A percentile compares a stretch with the other conserved stretches of the same genome.
phyloP scores from a whole-genome alignment of 2,329 filamentous ascomycete genomes.

The Aspergillus puulaauensis region DNA sequence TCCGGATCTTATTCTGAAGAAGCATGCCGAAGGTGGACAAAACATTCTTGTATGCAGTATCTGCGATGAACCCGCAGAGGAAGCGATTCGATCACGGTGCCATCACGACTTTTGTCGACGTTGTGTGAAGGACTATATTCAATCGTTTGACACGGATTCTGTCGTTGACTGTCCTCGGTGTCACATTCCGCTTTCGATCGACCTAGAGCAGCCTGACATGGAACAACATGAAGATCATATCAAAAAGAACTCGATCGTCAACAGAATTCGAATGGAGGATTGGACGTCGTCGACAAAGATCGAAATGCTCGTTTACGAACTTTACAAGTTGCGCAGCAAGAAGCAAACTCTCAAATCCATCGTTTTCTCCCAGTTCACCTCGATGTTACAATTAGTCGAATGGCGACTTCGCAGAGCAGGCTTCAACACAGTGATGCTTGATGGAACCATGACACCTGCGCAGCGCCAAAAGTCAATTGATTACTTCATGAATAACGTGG shows the following conservation, averaged over 20 bases:
- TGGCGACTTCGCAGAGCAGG: slow-evolving; percentile 96
- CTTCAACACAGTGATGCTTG: slow-evolving; percentile 96
- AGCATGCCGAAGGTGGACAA: slow-evolving; percentile 79
- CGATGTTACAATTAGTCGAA: slow-evolving; percentile 94
- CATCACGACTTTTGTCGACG: slow-evolving; percentile 88
- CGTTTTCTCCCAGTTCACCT: slow-evolving; percentile 96
- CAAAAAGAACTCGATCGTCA: slow-evolving; percentile 97
- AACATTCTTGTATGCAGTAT: slow-evolving; percentile 91
- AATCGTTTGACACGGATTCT: slow-evolving; percentile 66
- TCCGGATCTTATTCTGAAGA: slow-evolving; percentile 89
- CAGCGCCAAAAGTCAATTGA: slow-evolving; percentile 93
- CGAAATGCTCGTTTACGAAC: slow-evolving; percentile 89
- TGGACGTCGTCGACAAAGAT: slow-evolving; percentile 99
- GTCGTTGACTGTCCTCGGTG: slow-evolving; percentile 75
- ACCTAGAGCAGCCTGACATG: slow-evolving; percentile 92
- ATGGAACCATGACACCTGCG: slow-evolving; percentile 93
- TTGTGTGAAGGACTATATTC: slow-evolving; percentile 77
- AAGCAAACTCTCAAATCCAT: slow-evolving; percentile 95
- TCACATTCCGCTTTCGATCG: slow-evolving; percentile 85
- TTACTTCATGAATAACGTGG: slow-evolving; percentile 91
- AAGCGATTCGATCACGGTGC: slow-evolving; percentile 87
- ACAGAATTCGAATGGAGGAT: slow-evolving; percentile 97
- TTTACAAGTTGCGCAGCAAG: slow-evolving; percentile 87
- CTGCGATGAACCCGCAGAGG: slow-evolving; percentile 93
- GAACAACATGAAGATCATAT: slow-evolving; percentile 84